These are phyloP conservation scores for Leptosphaerulina australis DNA, from an alignment of 2,329 filamentous ascomycete genomes.

Conservation along the genomic window DNA sequence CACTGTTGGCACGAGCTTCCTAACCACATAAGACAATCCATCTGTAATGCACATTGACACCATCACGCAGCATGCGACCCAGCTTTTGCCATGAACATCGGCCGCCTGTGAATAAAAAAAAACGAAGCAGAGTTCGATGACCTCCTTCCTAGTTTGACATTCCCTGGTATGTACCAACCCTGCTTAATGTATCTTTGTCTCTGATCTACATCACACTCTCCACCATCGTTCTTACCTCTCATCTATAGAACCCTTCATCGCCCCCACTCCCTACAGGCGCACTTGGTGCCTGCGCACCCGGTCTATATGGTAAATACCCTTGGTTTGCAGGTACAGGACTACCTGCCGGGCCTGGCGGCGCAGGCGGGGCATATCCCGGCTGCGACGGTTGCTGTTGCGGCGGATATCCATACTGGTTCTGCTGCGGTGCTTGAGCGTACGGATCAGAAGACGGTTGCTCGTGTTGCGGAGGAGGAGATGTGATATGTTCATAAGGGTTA, in stretches of 20 bases:
- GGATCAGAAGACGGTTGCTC: slow-evolving; percentile 38
- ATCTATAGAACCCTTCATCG: slow-evolving; percentile 43
- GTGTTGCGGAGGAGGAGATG: slow-evolving; percentile 35
- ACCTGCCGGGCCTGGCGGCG: slow-evolving; percentile 31
- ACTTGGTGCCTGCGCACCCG: slow-evolving; percentile 40
- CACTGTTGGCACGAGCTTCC: too few relatives aligned
- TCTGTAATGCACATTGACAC: too few relatives aligned
- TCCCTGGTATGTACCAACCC: too few relatives aligned
- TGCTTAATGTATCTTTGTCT: too few relatives aligned
- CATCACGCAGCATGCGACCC: too few relatives aligned
- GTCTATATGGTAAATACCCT: slow-evolving; percentile 43
- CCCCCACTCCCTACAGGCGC: slow-evolving; percentile 41
- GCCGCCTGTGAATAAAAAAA: too few relatives aligned
- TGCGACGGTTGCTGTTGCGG: slow-evolving; percentile 7
- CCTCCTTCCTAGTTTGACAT: too few relatives aligned
- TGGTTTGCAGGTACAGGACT: slow-evolving; percentile 36
- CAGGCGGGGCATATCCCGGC: slow-evolving; percentile 42
- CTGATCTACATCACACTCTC: too few relatives aligned
- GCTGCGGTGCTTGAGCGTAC: slow-evolving; percentile 37
- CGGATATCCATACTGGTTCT: slow-evolving; percentile 39
- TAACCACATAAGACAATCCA: too few relatives aligned
- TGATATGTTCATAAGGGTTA: slow-evolving; percentile 37
- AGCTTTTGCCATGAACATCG: too few relatives aligned
- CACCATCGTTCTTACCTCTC: too few relatives aligned
- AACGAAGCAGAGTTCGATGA: too few relatives aligned